Base-by-base conservation (phyloP, 2,329 filamentous ascomycete species). In the Fusarium transvaalense region DNA sequence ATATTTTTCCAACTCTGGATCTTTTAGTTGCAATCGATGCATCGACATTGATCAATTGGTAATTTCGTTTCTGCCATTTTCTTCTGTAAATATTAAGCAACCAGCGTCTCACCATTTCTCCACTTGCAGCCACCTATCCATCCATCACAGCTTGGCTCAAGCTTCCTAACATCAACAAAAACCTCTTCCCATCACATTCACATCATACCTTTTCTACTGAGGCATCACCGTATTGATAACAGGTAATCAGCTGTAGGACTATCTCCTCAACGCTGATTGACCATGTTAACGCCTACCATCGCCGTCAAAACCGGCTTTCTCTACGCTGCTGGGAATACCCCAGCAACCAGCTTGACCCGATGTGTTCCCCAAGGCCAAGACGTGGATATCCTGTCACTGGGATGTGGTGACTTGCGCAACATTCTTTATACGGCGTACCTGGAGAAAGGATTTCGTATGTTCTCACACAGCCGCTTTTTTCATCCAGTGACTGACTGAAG, bases 331-430 rank as follows among this genome's bases (percentile, higher is more conserved):
- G 85, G 86, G 25, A 86, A 86, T 72, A 87, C 83, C 0, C 83
- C 86, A 5, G 85, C 87, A 7, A 77, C 82, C 10, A 84, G 80
- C 66, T 75, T 89, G 10, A 83, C 82, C 0, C 77, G 81, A 48
- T 76, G 78, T 34, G 66, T 88, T 3, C 84, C 86, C 1, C 82
- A 82, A 12, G 85, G 83, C 6, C 64, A 82, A n/a, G 77, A 85
- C 70, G 85, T 81, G 3, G 75, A 81, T 46, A 75, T 89, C 7
- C 78, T 90, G 17, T 79, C 85, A 2, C 79, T 90, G 5, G 86
- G 84, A 3, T 88, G 84, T 57, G 85, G 86, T 13, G 88, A 90
- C 76, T 76, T 84, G 42, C 82, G 86, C 14, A 85, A 86, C 64
- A 80, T 90, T 29, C 76, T 90, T 1, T 89, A 83, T 69, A 88